phyloP scores from a whole-genome alignment of 176 grass and related monocot species.

The Oryza officinalis region DNA sequence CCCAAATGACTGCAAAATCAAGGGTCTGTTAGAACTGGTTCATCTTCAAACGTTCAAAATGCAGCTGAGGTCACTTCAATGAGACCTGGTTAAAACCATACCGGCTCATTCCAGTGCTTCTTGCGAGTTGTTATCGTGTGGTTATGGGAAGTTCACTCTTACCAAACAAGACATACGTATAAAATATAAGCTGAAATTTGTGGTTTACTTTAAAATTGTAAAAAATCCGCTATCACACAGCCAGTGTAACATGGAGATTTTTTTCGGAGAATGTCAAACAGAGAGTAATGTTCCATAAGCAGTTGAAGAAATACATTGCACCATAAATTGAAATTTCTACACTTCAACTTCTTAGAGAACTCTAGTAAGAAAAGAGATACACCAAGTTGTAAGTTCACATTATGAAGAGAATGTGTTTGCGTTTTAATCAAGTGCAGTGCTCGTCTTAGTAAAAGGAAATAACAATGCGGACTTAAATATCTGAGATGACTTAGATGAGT shows the following conservation, averaged over 20 bases:
- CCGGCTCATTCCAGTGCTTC: neutral
- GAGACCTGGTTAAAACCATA: neutral
- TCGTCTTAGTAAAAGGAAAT: neutral
- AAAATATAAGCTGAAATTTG: neutral
- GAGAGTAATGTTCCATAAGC: neutral
- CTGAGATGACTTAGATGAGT: neutral
- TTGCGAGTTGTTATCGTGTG: neutral
- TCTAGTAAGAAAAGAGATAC: neutral
- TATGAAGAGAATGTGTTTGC: neutral
- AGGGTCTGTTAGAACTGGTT: neutral
- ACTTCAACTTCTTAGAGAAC: neutral
- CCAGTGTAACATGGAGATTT: neutral
- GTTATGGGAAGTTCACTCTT: neutral
- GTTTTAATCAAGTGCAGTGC: neutral
- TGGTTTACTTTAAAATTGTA: neutral
- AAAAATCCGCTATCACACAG: neutral
- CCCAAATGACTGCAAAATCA: constrained; percentile 71
- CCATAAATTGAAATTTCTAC: neutral
- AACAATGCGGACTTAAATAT: neutral
- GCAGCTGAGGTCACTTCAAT: neutral
- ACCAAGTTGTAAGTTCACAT: neutral
- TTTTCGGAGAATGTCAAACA: neutral
- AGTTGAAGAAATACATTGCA: neutral
- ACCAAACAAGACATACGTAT: neutral
- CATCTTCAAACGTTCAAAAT: constrained; percentile 2